phyloP scores from a whole-genome alignment of 495 filamentous ascomycete species.

The Glarea lozoyensis region DNA sequence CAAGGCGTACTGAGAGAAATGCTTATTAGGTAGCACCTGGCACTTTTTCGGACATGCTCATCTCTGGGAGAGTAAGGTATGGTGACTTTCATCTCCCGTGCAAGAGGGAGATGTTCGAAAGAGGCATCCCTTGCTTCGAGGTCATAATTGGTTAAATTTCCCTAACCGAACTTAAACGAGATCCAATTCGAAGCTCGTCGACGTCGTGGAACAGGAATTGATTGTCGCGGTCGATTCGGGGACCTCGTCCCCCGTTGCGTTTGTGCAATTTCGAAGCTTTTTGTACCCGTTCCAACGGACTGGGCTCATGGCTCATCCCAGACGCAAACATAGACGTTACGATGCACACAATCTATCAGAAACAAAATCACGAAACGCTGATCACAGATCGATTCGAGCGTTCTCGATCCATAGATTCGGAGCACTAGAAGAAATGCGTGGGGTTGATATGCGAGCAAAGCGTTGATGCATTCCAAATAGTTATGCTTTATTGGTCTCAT shows the following conservation, averaged over 20 bases:
- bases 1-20: background rate
- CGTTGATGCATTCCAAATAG: slow-evolving; percentile 4
- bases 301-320: too few species aligned
- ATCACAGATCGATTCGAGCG: slow-evolving; percentile 1
- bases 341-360: background rate
- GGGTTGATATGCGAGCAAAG: background rate
- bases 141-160: too few species aligned
- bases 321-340: background rate
- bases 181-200: too few species aligned
- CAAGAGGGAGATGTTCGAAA: too few species aligned
- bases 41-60: background rate
- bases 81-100: too few species aligned
- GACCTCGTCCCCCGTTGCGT: too few species aligned
- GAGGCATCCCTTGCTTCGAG: too few species aligned
- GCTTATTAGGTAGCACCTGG: slow-evolving; percentile 1
- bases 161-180: too few species aligned
- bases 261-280: background rate
- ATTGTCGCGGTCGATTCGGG: too few species aligned
- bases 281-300: too few species aligned
- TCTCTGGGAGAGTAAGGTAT: slow-evolving; percentile 3
- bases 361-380: background rate
- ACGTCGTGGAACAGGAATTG: too few species aligned
- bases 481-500: slow-evolving; percentile 18
- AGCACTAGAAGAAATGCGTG: background rate
- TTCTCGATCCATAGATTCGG: background rate